A percentile compares a stretch with the other conserved stretches of the same genome.
Conservation (phyloP, 192 early-diverging fungal genomes). For the Dissophora globulifera region DNA sequence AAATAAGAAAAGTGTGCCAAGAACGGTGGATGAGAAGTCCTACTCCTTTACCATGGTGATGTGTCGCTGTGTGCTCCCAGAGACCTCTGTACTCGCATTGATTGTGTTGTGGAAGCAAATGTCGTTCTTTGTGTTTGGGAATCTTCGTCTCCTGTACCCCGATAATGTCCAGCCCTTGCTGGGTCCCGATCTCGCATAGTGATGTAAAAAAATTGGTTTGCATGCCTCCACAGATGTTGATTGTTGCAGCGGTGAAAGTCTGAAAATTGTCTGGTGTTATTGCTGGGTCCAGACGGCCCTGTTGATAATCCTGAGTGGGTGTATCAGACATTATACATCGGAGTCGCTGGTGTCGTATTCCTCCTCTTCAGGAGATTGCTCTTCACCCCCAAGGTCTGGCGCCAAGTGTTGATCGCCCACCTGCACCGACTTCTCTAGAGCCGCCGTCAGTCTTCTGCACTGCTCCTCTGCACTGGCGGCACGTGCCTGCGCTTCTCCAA, state of each 20-base stretch:
- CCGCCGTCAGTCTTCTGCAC: no score
- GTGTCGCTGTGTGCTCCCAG: not conserved
- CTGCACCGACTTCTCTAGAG: no score
- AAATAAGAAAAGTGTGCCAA: constrained; percentile 1
- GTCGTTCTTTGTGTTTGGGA: not conserved
- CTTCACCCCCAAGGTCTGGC: no score
- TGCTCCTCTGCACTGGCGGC: no score
- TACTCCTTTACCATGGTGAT: constrained; percentile 10
- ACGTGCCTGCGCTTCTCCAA: no score
- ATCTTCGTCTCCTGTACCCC: constrained; percentile 21
- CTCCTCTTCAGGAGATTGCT: no score
- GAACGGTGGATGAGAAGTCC: constrained; percentile 1
- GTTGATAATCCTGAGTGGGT: not conserved
- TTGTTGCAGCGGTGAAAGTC: constrained; percentile 4
- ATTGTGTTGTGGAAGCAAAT: not conserved
- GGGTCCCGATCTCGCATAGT: constrained; percentile 2
- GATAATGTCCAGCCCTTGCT: constrained; percentile 7
- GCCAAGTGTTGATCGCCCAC: no score
- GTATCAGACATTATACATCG: constrained; percentile 8
- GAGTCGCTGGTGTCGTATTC: no score
- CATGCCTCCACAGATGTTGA: constrained; percentile 11
- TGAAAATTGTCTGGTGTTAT: not conserved
- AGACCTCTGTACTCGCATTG: not conserved
- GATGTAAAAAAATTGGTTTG: not conserved
- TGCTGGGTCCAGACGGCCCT: not conserved